A percentile compares a stretch with the other conserved stretches of the same genome.
Evolutionary conservation across 768 basidiomycete species (phyloP).

Genomic region (Lentinula boryana): DNA sequence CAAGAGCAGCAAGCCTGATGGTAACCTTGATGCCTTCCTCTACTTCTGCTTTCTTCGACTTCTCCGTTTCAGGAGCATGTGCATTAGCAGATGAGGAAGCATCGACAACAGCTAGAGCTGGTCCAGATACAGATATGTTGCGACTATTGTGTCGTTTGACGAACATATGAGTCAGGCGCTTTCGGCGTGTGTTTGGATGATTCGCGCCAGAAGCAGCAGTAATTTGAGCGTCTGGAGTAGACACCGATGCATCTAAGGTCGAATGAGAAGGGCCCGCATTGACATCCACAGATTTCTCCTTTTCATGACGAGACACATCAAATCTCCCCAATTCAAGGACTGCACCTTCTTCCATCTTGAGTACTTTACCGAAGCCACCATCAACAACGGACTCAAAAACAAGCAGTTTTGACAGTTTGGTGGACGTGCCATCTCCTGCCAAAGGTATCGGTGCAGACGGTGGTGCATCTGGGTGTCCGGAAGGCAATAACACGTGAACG

Average conservation of each 20-base stretch:
- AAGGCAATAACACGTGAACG: conserved; percentile 67
- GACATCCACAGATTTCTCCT: conserved; percentile 16
- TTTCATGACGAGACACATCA: conserved; percentile 32
- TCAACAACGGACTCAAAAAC: conserved; percentile 64
- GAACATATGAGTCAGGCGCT: conserved; percentile 67
- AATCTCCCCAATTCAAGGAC: conserved; percentile 78
- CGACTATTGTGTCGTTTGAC: conserved; percentile 43
- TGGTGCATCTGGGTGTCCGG: conserved; percentile 53
- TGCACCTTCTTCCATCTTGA: conserved; percentile 74
- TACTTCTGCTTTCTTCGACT: conserved; percentile 39
- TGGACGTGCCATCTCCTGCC: conserved; percentile 23
- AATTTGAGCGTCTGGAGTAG: conserved; percentile 9
- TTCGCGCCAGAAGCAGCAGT: conserved; percentile 9
- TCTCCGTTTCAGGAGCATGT: conserved; percentile 31
- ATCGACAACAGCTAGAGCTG: conserved; percentile 76
- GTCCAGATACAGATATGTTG: conserved; percentile 57
- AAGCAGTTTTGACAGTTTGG: conserved; percentile 35
- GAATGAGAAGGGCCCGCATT: conserved; percentile 12
- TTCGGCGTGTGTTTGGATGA: conserved; percentile 23
- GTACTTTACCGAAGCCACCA: conserved; percentile 75
- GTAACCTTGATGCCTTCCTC: conserved; percentile 68
- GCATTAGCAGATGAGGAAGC: conserved; percentile 39
- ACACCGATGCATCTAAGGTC: conserved; percentile 6
- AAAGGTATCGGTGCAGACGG: conserved; percentile 18
- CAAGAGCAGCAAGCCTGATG: conserved; percentile 78